Evolutionary conservation across 2,329 filamentous ascomycete genomes (phyloP), one percentile per base, ranked within the genome.

Genomic region (Coniella lustricola): DNA sequence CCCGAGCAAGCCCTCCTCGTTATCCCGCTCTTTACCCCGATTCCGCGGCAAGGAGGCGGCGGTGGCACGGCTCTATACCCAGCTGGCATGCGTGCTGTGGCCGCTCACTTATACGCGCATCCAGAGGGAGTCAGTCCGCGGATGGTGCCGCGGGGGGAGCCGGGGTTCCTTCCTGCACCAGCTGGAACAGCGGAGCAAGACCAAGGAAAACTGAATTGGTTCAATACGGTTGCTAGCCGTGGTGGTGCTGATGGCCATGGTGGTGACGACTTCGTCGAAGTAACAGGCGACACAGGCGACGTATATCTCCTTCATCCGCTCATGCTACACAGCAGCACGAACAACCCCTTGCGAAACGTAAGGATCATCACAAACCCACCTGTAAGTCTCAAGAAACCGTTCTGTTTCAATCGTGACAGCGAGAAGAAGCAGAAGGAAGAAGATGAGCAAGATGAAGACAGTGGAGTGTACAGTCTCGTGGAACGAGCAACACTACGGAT

Each of bases 1-100:
- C 78, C 78, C 0, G 84, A 87, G 65, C 84, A 87, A 62, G 84
- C 72, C 0, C 64, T 87, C 13, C 69, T 87, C 1, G 80, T 86
- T 12, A 85, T 84, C 35, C 82, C 83, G 1, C 62, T 86, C 4
- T 87, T 82, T 66, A 80, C 73, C 0, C 81, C 86, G 58, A 77
- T 87, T 44, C 64, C 67, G 8, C 63, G 75, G 0, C 70, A 73
- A 31, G 84, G 83, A 20, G 83, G 84, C 21, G 84, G 83, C 20
- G 83, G 84, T 21, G 84, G 79, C 3, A 87, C 83, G 0, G 70
- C 79, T 58, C 74, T 87, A 41, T 84, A 81, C 56, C 75, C 80
- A 0, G 70, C 74, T 44, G 81, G 75, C 0, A 79, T 84, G 43
- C 68, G 71, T 3, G 63, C 67, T 22, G 68, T 86, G 3, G 82